Base-by-base conservation (phyloP, 805 yeast genomes). In the Aciculoconidium aculeatum region DNA sequence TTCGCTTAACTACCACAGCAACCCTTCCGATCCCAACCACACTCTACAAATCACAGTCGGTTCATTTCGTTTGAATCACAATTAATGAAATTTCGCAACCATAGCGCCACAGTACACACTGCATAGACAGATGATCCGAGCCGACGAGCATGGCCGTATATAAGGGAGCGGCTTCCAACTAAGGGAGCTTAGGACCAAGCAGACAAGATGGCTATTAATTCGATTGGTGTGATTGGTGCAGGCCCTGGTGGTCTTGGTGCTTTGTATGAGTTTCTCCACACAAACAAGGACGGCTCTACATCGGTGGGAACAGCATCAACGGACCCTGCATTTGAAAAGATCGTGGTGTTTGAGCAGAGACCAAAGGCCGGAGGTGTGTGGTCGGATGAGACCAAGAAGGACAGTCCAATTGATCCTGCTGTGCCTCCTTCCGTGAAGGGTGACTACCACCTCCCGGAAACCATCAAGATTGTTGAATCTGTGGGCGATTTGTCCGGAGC, bases 191-290 rank as follows among this genome's bases (percentile, higher is more conserved):
- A n/a, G n/a, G n/a, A n/a, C n/a, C n/a, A n/a, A n/a, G n/a, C n/a
- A n/a, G n/a, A n/a, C n/a, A n/a, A n/a, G n/a, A n/a, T 30, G 18
- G 23, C 29, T n/a, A 37, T 56, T 12, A 51, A 54, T 28, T 47
- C 54, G 17, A 61, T 82, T 3, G 86, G 85, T 0, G 70, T 84
- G 6, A 65, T 84, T 14, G 94, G 94, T 2, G 87, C 75, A 3
- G 94, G 94, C 0, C 88, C 92, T 3, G 75, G 83, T 0, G 73
- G 77, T 8, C 37, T 56, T 11, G 62, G 61, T 3, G 39, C 60
- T 3, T 31, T 57, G 9, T 54, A 55, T 28, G 61, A 55, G 34
- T 39, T 54, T 18, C 39, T 49, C 7, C 33, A 54, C 34, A 54
- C 61, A 6, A 42, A 38, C 25, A 35, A 33, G 23, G 52, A 55